Base-by-base conservation (phyloP, 2,329 filamentous ascomycete genomes). In the Botrytis fabae region DNA sequence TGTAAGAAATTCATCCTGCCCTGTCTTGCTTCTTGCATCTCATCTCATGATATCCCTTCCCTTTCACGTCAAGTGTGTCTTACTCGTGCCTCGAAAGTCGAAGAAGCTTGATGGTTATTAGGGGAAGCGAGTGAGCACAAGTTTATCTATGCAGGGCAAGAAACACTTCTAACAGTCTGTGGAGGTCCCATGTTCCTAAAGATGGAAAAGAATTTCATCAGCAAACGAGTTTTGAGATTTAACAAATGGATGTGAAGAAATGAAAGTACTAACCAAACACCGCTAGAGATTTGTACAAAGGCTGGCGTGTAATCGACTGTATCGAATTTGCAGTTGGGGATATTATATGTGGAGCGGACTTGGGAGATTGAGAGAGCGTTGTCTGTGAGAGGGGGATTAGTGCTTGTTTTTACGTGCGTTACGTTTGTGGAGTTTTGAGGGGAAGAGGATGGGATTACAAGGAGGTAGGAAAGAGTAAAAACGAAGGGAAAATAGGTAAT, bases 351-450 rank as follows among this genome's bases (percentile, higher is more conserved):
- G 1, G 77, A 75, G 57, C 59, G 60, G 22, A 79, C 70, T 28
- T 76, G 77, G 1, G 77, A 78, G 74, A 79, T 78, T 8, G 73
- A 75, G 48, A 79, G 75, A 16, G 69, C 76, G 57, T 79, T 79
- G 48, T 79, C 75, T 76, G 60, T 10, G 18, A 8, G 40, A 54
- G n/a, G 40, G 40, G 2, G 32, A 25, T 66, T 66, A 66, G 46
- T 6, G 14, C 16, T 46, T 38, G 38, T 8, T 25, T 4, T 8
- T 42, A 10, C 5, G 18, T 20, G 25, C 2, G 25, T 6, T 44
- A 14, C 0, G 4, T 28, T 40, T 35, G 2, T 22, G 20, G 4
- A 18, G 38, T 54, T 7, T 14, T 35, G 32, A 18, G 28, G 68
- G 14, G 28, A 20, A 20, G 7, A 8, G 6, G 5, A 2, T 25